Evolutionary conservation across 2,329 filamentous ascomycete genomes (phyloP), one percentile per base, ranked within the genome.

Genomic region (Pyrenophora teres): DNA sequence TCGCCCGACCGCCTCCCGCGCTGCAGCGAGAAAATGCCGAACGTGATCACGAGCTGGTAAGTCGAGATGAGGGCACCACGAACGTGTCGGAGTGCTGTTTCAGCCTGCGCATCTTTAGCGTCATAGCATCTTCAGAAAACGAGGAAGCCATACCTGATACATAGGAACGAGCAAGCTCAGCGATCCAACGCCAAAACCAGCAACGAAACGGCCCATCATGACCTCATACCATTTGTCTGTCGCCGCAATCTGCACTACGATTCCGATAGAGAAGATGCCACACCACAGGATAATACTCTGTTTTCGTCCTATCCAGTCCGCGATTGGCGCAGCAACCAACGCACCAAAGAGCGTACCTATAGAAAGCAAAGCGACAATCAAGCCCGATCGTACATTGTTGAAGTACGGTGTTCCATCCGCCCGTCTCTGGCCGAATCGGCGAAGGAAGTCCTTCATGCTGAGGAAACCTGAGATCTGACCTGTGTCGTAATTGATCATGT

Each of bases 271-370:
- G 59, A 85, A 83, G 70, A 85, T 82, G 46, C 85, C 74, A 46
- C 83, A 81, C 52, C 83, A 82, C 30, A 76, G 67, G 10, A 83
- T 83, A 59, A 89, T 88, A 33, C 82, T 82, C 19, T 80, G 71
- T 33, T 82, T 80, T 4, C 86, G 82, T 13, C 86, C 86, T 40
- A 88, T 74, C 7, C 70, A 71, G 52, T 88, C 86, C 27, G 84
- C 82, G 41, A 88, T 75, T 21, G 81, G 83, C 12, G 84, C 77
- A 32, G 71, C 73, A 21, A 74, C 68, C 3, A 91, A 77, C 2
- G 87, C 82, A 23, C 88, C 88, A 54, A 90, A 84, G 69, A 91
- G 89, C 6, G 87, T 90, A 23, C 88, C 88, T 27, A 86, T 86
- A 0, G 86, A 89, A 10, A 91, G 78, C 33, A 71, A 32, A 31